phyloP scores from a whole-genome alignment of 2,329 filamentous ascomycete genomes.

The Periconia sp. region DNA sequence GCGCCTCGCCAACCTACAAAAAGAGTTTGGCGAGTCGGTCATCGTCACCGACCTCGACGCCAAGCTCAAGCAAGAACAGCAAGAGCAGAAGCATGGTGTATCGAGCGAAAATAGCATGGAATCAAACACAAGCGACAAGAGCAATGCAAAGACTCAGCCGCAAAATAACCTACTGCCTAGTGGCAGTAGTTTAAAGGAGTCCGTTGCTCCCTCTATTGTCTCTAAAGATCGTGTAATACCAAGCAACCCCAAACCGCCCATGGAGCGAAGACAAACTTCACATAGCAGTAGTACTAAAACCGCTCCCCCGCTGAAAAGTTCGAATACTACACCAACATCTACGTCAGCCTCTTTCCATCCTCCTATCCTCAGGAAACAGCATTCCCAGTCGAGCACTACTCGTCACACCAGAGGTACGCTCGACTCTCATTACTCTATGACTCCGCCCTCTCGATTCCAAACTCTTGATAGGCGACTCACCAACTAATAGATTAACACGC shows the following conservation, averaged over 20 bases:
- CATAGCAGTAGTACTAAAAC: not conserved
- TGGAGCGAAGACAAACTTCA: too few relatives aligned
- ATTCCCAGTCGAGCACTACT: conserved; percentile 1
- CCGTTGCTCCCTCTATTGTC: too few relatives aligned
- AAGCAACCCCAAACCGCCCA: too few relatives aligned
- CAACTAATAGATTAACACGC: too few relatives aligned
- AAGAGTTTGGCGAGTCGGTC: conserved; percentile 28
- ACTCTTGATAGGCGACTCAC: too few relatives aligned
- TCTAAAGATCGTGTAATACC: too few relatives aligned
- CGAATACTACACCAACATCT: conserved; percentile 10
- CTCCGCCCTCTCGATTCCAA: too few relatives aligned
- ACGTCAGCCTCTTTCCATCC: conserved; percentile 2
- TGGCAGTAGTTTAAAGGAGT: too few relatives aligned
- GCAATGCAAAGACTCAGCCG: too few relatives aligned
- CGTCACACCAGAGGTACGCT: conserved; percentile 22
- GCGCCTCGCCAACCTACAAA: conserved; percentile 30
- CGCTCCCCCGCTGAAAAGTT: too few relatives aligned
- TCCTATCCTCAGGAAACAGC: not conserved
- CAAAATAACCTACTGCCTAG: too few relatives aligned
- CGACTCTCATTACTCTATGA: not conserved
- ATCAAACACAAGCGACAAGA: not conserved
- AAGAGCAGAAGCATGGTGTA: not conserved
- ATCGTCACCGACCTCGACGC: conserved; percentile 29
- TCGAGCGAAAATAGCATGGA: conserved; percentile 1
- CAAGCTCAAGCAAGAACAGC: conserved; percentile 15